Percentiles rank a stretch among this genome's conserved stretches.
These are phyloP conservation scores for Luzula sylvatica DNA, from an alignment of 176 grass and related monocot genomes.

Conservation along the genomic window DNA sequence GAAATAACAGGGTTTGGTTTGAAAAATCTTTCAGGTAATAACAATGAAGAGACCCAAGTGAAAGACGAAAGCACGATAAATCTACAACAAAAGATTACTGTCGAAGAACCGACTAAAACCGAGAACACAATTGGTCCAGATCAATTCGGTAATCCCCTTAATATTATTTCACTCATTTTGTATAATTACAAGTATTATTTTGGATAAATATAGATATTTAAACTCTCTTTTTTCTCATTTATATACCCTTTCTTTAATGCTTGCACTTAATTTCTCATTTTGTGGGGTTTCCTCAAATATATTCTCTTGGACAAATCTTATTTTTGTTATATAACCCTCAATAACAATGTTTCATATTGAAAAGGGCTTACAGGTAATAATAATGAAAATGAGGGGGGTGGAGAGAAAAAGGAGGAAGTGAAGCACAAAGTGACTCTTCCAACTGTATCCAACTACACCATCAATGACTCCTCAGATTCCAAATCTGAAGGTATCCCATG, in stretches of 20 bases:
- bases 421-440: slow-evolving; percentile 58
- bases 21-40: slow-evolving; percentile 21
- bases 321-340: slow-evolving; percentile 4
- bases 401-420: slow-evolving; percentile 20
- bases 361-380: slow-evolving; percentile 31
- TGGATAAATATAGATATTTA: no score
- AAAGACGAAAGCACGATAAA: slow-evolving; percentile 3
- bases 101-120: background rate
- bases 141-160: slow-evolving; percentile 13
- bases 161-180: background rate
- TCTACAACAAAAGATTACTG: background rate
- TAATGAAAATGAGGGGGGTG: slow-evolving; percentile 25
- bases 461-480: slow-evolving; percentile 45
- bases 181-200: no score
- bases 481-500: slow-evolving; percentile 34
- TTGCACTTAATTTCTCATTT: slow-evolving; percentile 6
- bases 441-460: slow-evolving; percentile 79
- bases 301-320: slow-evolving; percentile 19
- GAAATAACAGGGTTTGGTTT: slow-evolving; percentile 6
- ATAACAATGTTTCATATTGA: slow-evolving; percentile 4
- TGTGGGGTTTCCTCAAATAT: slow-evolving; percentile 17
- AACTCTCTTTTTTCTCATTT: no score
- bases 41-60: slow-evolving; percentile 5
- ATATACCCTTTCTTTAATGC: background rate
- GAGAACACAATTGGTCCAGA: slow-evolving; percentile 16